Evolutionary conservation across 306 rosid species (phyloP).

Genomic region (Comarum palustre): DNA sequence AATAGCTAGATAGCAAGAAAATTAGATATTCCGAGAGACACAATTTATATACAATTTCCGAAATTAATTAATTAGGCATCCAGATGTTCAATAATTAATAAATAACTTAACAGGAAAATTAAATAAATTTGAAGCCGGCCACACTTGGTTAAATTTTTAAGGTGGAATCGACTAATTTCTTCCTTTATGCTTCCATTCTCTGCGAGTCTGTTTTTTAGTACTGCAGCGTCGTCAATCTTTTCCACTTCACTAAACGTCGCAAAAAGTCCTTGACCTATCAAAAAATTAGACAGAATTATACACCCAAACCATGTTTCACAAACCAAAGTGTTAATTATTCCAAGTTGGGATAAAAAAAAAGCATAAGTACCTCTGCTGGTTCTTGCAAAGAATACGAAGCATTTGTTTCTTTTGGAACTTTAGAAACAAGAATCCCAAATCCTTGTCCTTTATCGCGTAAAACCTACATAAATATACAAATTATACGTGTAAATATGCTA

Average conservation of each 20-base stretch:
- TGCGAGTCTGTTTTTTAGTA: conserved; percentile 20
- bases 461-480: conserved; percentile 40
- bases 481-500: neutral
- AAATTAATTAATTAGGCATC: conserved; percentile 6
- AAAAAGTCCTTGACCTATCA: conserved; percentile 73
- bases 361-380: conserved; percentile 68
- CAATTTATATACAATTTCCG: conserved; percentile 10
- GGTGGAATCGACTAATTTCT: conserved; percentile 11
- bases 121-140: conserved; percentile 31
- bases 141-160: conserved; percentile 34
- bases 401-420: conserved; percentile 70
- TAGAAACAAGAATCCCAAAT: conserved; percentile 83
- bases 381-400: conserved; percentile 85
- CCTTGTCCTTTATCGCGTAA: conserved; percentile 69
- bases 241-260: conserved; percentile 72
- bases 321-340: neutral
- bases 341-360: neutral
- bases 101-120: conserved; percentile 11
- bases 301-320: neutral
- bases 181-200: conserved; percentile 13
- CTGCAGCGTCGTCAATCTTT: conserved; percentile 37
- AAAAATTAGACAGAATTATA: neutral
- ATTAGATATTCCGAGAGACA: neutral
- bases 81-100: conserved; percentile 10
- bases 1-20: conserved; percentile 1